These are phyloP conservation scores for Ophiostoma angusticollis DNA, from an alignment of 2,329 filamentous ascomycete genomes.

Conservation along the genomic window DNA sequence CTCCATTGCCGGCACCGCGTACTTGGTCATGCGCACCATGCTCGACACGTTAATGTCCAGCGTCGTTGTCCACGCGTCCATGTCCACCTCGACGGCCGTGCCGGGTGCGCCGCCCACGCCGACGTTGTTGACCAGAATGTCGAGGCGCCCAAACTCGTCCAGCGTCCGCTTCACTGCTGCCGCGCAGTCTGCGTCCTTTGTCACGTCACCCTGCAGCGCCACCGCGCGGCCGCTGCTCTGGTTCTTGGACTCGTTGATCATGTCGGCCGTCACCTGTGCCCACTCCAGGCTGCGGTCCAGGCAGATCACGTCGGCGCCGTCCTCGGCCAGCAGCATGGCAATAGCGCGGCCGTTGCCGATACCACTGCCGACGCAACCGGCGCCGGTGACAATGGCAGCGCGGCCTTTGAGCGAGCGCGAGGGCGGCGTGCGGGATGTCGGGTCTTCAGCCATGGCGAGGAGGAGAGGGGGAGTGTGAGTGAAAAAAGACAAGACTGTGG, in stretches of 20 bases:
- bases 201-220: slow-evolving; percentile 40
- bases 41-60: slow-evolving; percentile 50
- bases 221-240: slow-evolving; percentile 26
- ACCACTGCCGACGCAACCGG: slow-evolving; percentile 12
- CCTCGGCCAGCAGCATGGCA: slow-evolving; percentile 16
- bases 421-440: slow-evolving; percentile 4
- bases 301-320: slow-evolving; percentile 16
- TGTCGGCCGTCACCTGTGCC: slow-evolving; percentile 13
- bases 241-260: slow-evolving; percentile 15
- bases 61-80: slow-evolving; percentile 41
- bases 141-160: slow-evolving; percentile 38
- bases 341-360: slow-evolving; percentile 18
- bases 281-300: slow-evolving; percentile 13
- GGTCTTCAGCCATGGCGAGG: background rate
- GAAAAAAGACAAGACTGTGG: too few species aligned
- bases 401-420: slow-evolving; percentile 13
- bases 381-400: slow-evolving; percentile 17
- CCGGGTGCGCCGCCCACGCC: slow-evolving; percentile 47
- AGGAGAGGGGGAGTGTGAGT: too few species aligned
- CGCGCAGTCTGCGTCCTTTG: slow-evolving; percentile 37
- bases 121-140: slow-evolving; percentile 54
- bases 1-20: slow-evolving; percentile 46
- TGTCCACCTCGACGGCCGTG: slow-evolving; percentile 47
- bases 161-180: slow-evolving; percentile 28
- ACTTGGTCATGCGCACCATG: slow-evolving; percentile 53